Base-by-base conservation (phyloP, 2,329 filamentous ascomycete genomes). In the Pleurostoma richardsiae region DNA sequence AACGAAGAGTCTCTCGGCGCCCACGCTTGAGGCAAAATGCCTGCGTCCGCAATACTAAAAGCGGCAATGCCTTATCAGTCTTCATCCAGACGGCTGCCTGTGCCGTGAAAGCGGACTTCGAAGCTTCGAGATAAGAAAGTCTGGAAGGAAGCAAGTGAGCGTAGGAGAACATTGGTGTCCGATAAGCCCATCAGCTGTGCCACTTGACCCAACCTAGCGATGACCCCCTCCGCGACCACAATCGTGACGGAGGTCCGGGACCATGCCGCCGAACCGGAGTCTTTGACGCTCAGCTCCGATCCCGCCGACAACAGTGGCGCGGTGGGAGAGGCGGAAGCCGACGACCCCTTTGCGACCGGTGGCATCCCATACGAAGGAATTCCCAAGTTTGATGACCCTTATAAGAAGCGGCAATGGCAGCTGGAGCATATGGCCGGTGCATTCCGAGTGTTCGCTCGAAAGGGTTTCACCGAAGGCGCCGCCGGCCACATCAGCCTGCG, bases 381-480 rank as follows among this genome's bases (percentile, higher is more conserved):
- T 8, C 33, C 33, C 8, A 36, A 36, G 33, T 36, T 36, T n/a
- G 33, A 36, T n/a, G 33, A 36, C 2, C 33, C n/a, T 8, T 36
- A 36, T n/a, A 36, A 36, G 33, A 36, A 36, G 33, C 42, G 42
- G 7, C 31, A 42, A 30, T 46, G 44, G 44, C 40, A 80, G 49
- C 69, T 85, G 4, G 73, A 79, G 36, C 82, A 86, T 59, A 83
- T 85, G 70, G 79, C 82, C 5, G 75, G 77, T 4, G 82, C 81
- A 4, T 88, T 88, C 64, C 80, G 85, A 29, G 75, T 85, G 58
- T 87, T 85, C 60, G 72, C 81, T 2, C 76, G 82, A 41, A 76
- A 80, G 55, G 81, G 80, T 43, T 86, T 80, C 63, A 81, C 79
- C 1, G 84, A 88, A 63, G 85, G 85, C 46, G 85, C 86, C 70